Conservation (phyloP, 2,329 filamentous ascomycete genomes). For the Aspergillus udagawae region DNA sequence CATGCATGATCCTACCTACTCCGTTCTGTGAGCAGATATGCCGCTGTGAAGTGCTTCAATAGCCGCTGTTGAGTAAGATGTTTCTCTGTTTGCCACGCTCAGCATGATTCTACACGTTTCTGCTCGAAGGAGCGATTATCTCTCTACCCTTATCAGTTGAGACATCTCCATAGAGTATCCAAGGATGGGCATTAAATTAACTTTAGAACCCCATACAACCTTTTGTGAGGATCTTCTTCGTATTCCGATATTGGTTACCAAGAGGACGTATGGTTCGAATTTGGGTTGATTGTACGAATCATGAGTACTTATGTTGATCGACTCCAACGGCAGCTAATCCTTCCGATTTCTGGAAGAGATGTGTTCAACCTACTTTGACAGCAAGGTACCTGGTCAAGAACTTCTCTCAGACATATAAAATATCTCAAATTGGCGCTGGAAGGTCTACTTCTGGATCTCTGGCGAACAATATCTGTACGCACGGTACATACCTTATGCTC, state of each 20-base stretch:
- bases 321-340: neutral
- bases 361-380: neutral
- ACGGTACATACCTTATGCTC: neutral
- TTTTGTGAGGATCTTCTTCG: neutral
- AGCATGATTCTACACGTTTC: neutral
- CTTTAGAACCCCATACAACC: neutral
- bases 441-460: neutral
- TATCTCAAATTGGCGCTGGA: neutral
- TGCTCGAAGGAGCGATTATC: neutral
- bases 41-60: neutral
- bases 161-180: neutral
- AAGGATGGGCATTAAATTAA: neutral
- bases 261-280: neutral
- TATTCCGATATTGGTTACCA: neutral
- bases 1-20: neutral
- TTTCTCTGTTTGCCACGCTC: neutral
- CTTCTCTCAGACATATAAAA: neutral
- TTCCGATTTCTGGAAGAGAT: neutral
- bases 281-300: neutral
- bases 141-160: neutral
- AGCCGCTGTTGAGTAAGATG: neutral
- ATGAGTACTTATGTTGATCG: neutral
- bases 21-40: neutral
- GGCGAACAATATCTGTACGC: neutral
- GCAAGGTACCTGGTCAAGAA: neutral